Base-by-base conservation (phyloP, 805 yeast genomes). In the Lachancea thermotolerans region DNA sequence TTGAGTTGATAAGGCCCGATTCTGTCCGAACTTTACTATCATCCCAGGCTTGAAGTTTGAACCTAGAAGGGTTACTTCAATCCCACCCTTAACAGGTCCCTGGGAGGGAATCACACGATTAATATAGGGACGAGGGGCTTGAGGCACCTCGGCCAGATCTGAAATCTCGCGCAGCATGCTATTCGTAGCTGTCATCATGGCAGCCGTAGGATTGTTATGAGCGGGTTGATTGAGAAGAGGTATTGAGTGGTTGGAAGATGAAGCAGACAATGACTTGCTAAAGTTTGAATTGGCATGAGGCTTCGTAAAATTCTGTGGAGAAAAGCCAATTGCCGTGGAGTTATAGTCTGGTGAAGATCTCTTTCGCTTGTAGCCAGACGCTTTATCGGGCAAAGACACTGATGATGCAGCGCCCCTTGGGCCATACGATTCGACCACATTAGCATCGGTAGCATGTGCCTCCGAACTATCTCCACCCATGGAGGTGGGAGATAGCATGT, bases 51-150 rank as follows among this genome's bases (percentile, higher is more conserved):
- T 79, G 72, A 93, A 93, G 48, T 88, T 85, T 40, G 81, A 75
- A 2, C 99, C 99, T 37, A 93, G 70, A 41, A 93, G 68, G 0
- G 99, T 93, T 7, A 93, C 86, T 63, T 93, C 99, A 36, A 90
- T 82, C 14, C 99, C 99, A 53, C 99, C 99, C 51, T 96, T 75
- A 10, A 89, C 77, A 9, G 97, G 95, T 2, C 99, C 99, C 62
- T 86, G 93, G 0, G 95, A 83, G 1, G 99, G 99, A 47, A 93
- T 90, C 10, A 93, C 83, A 47, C 96, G 74, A 62, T 88, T 91
- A 43, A 91, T 82, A 0, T 74, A 60, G 1, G 95, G 95, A 28
- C 39, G 27, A 32, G 39, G 34, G 3, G 35, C 49, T 33, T 31
- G 60, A 28, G 45, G 15, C 4, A 37, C 11, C 2, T 27, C 42